Evolutionary conservation across 2,329 filamentous ascomycete genomes (phyloP).

Genomic region (Sporothrix brunneoviolacea): DNA sequence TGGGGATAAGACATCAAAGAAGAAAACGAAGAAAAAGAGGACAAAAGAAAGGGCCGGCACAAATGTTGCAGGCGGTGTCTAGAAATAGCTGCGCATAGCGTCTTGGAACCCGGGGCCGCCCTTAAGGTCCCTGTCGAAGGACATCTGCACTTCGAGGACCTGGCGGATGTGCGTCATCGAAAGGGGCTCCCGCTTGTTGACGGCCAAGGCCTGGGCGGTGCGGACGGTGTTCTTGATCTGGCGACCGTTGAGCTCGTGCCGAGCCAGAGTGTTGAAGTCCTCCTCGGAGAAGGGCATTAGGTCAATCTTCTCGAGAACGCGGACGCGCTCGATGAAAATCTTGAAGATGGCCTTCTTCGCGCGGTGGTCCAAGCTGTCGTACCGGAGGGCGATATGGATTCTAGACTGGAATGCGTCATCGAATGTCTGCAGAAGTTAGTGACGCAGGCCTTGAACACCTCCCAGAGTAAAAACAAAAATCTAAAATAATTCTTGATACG

Average conservation of each 20-base stretch:
- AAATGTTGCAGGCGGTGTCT: slow-evolving; percentile 8
- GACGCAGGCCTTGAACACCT: no score
- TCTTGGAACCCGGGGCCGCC: slow-evolving; percentile 75
- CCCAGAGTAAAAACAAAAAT: neutral
- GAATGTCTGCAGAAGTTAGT: slow-evolving; percentile 43
- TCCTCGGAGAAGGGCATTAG: slow-evolving; percentile 57
- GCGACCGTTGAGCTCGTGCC: slow-evolving; percentile 55
- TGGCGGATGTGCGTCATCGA: slow-evolving; percentile 73
- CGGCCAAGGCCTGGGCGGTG: slow-evolving; percentile 74
- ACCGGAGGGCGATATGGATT: slow-evolving; percentile 78
- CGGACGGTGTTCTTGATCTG: slow-evolving; percentile 86
- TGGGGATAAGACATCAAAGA: neutral
- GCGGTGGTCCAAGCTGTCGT: slow-evolving; percentile 64
- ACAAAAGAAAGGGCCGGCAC: neutral
- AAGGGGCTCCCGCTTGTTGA: slow-evolving; percentile 64
- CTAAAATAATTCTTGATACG: slow-evolving; percentile 16
- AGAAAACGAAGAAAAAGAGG: neutral
- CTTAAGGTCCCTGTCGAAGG: slow-evolving; percentile 76
- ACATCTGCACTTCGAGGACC: slow-evolving; percentile 76
- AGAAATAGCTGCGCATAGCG: slow-evolving; percentile 76
- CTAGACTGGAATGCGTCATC: slow-evolving; percentile 86
- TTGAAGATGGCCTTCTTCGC: slow-evolving; percentile 77
- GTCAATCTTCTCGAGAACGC: slow-evolving; percentile 54
- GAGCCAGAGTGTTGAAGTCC: slow-evolving; percentile 60
- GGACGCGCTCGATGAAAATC: slow-evolving; percentile 72